Evolutionary conservation across 352 stramenopile species (phyloP), one percentile per base, ranked within the genome.

Genomic region (Phytophthora crassamura): DNA sequence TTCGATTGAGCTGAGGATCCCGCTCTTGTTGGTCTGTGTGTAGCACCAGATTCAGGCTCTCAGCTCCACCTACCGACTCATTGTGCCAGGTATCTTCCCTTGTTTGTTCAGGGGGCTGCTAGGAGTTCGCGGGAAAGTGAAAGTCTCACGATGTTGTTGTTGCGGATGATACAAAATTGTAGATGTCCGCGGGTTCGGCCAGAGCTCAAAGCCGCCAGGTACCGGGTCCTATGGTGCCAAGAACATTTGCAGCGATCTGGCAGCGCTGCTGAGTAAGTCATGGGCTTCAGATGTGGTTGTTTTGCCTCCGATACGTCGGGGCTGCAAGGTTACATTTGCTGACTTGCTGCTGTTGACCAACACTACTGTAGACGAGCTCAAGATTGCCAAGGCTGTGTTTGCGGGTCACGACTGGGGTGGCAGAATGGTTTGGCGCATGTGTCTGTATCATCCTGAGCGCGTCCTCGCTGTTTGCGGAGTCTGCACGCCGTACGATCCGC

Each of bases 381-480:
- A 82, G 20, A 74, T 89, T 38, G 36, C 65, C 7, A 79, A 84
- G 61, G 73, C 65, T 8, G 75, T 86, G 18, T 78, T 90, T 48
- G 64, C 86, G n/a, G 80, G 80, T 12, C 84, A 92, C 40, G 81
- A 92, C 64, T 92, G 83, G 83, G 83, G 83, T 6, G 83, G 77
- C 9, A 60, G 49, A 20, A 64, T 76, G 5, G 77, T 83, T 5
- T 92, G 76, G 74, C 60, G 72, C 40, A 81, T 84, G 55, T 76
- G 75, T 48, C 53, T 90, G 36, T 89, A 81, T 62, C 72, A 90
- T 43, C 80, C 78, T 4, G 62, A 82, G 33, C 78, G 84, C 3
- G 78, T 90, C 18, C 50, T 87, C 32, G 84, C 76, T 34, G 65
- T 86, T 5, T 79, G 63, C 11, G 64, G 63, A 28, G 63, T 92